These are phyloP conservation scores for Terana coerulea DNA, from an alignment of 768 basidiomycete genomes.

Conservation along the genomic window DNA sequence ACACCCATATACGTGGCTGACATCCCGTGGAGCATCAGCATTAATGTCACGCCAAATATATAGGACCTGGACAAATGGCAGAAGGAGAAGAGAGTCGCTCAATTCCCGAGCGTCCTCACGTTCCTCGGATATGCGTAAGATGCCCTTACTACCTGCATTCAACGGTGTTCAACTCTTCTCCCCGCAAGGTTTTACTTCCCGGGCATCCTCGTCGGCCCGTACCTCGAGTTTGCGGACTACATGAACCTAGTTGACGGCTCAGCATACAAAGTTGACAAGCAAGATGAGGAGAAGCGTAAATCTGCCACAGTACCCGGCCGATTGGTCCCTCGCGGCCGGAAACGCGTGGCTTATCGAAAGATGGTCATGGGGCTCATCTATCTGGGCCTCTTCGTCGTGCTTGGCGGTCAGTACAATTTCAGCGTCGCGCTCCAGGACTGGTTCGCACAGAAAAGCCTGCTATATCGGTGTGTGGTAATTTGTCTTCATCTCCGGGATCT, in stretches of 20 bases:
- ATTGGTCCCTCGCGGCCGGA: conserved; percentile 70
- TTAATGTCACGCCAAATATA: background rate
- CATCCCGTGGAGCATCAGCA: background rate
- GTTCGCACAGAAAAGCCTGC: conserved; percentile 47
- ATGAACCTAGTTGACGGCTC: conserved; percentile 70
- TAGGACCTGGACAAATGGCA: conserved; percentile 92
- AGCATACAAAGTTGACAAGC: conserved; percentile 56
- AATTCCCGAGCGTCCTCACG: conserved; percentile 75
- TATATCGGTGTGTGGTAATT: too few relatives aligned
- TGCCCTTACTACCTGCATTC: background rate
- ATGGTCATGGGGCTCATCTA: conserved; percentile 72
- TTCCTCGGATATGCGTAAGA: conserved; percentile 92
- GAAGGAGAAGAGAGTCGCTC: conserved; percentile 54
- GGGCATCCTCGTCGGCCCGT: conserved; percentile 89
- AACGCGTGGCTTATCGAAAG: conserved; percentile 84
- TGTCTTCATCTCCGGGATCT: background rate
- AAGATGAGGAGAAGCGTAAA: conserved; percentile 17
- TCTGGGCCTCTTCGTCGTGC: conserved; percentile 70
- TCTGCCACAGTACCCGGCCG: conserved; percentile 31
- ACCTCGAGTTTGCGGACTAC: conserved; percentile 82
- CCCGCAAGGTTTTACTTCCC: conserved; percentile 89
- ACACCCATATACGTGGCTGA: background rate
- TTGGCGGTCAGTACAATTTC: conserved; percentile 59
- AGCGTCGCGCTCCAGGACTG: conserved; percentile 52
- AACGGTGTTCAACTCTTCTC: conserved; percentile 13